These are phyloP conservation scores for Dillenia turbinata DNA, from an alignment of 164 flowering plant species.

Conservation along the genomic window DNA sequence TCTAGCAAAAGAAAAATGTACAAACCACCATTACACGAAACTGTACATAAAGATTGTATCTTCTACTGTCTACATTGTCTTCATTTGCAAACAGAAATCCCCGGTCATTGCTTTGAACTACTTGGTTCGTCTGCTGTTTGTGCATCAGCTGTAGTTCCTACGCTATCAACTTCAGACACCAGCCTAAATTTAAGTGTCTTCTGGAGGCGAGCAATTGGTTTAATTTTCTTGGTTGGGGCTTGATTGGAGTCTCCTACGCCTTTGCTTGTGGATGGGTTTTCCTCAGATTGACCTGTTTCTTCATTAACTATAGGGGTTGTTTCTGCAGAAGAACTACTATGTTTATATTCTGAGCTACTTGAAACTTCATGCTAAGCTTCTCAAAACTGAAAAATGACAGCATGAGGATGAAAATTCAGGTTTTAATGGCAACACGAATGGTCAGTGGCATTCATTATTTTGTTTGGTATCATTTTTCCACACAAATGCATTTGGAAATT, in stretches of 20 bases:
- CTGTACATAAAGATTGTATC: too few relatives aligned
- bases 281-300: slow-evolving; percentile 61
- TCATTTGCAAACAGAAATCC: too few relatives aligned
- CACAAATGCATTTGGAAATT: too few relatives aligned
- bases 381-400: not conserved
- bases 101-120: too few relatives aligned
- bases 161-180: slow-evolving; percentile 22
- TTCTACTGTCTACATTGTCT: too few relatives aligned
- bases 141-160: slow-evolving; percentile 9
- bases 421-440: too few relatives aligned
- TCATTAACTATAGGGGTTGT: slow-evolving; percentile 38
- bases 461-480: not conserved
- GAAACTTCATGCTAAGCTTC: not conserved
- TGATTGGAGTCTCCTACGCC: slow-evolving; percentile 41
- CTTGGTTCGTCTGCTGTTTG: not conserved
- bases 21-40: too few relatives aligned
- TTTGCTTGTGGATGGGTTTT: slow-evolving; percentile 40
- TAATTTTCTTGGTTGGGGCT: slow-evolving; percentile 45
- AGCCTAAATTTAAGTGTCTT: slow-evolving; percentile 57
- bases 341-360: too few relatives aligned
- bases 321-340: slow-evolving; percentile 26
- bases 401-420: not conserved
- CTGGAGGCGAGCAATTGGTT: slow-evolving; percentile 41
- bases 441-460: not conserved
- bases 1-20: too few relatives aligned